Percentiles rank a stretch among this genome's conserved stretches.
Conservation (phyloP, 192 early-diverging fungal species). For the Coemansia asiatica region DNA sequence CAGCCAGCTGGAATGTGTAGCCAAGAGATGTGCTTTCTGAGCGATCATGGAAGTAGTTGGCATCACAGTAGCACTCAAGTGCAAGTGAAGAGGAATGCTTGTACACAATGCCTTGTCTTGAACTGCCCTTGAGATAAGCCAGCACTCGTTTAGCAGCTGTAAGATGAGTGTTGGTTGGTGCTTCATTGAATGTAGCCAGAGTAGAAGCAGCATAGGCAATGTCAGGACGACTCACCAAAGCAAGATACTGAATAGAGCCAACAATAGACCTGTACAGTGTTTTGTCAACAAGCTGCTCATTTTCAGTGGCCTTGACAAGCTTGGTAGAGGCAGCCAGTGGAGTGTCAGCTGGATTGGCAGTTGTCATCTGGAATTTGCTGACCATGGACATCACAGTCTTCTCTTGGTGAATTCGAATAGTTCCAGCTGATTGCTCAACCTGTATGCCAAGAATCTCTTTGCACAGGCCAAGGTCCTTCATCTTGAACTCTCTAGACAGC, state of each 20-base stretch:
- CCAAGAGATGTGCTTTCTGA: constrained; percentile 6
- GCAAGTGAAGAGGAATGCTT: neutral
- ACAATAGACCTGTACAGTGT: constrained; percentile 1
- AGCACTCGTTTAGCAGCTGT: constrained; percentile 6
- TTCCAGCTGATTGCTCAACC: neutral
- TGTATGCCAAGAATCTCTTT: constrained; percentile 3
- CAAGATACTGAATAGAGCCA: constrained; percentile 4
- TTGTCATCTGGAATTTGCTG: neutral
- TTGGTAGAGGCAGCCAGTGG: constrained; percentile 1
- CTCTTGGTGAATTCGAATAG: neutral
- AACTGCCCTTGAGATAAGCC: constrained; percentile 1
- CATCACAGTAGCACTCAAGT: constrained; percentile 1
- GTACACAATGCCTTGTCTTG: neutral
- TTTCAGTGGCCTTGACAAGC: neutral
- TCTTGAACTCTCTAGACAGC: constrained; percentile 4
- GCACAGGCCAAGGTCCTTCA: constrained; percentile 7
- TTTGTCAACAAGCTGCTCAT: neutral
- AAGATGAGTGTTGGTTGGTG: neutral
- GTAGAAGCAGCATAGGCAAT: constrained; percentile 7
- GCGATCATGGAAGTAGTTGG: constrained; percentile 3
- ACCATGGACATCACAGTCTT: neutral
- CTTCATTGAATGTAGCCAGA: constrained; percentile 1
- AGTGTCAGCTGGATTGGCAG: neutral
- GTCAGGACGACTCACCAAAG: constrained; percentile 2
- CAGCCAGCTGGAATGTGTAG: neutral